A percentile compares a stretch with the other conserved stretches of the same genome.
phyloP scores from a whole-genome alignment of 2,329 filamentous ascomycete species.

The Penicillium sp. region DNA sequence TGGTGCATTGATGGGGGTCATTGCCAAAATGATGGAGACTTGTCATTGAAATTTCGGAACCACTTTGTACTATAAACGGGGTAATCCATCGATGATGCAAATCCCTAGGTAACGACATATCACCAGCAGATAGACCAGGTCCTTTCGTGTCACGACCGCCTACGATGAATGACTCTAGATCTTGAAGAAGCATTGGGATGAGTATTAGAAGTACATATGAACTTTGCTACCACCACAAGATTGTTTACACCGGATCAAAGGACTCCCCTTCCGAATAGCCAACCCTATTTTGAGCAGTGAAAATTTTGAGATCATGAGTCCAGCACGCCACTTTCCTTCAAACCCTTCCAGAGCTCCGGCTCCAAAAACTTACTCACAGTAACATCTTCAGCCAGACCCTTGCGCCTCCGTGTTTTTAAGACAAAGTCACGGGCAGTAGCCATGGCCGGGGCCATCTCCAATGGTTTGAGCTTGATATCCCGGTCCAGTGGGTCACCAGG shows the following conservation, averaged over 20 bases:
- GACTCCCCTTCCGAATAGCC: not conserved
- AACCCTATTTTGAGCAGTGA: constrained; percentile 3
- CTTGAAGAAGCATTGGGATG: constrained; percentile 10
- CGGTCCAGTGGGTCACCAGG: constrained; percentile 92
- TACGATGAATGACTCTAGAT: constrained; percentile 1
- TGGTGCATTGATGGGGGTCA: constrained; percentile 78
- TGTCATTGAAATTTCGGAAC: constrained; percentile 56
- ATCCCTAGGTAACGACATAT: not conserved
- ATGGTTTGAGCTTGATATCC: constrained; percentile 73
- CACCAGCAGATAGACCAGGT: not conserved
- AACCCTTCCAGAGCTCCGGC: constrained; percentile 82
- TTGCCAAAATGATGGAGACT: constrained; percentile 91
- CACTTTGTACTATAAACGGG: constrained; percentile 1
- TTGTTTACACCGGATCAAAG: constrained; percentile 11
- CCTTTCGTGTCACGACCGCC: constrained; percentile 1
- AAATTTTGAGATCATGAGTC: constrained; percentile 50
- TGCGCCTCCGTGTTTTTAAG: constrained; percentile 87
- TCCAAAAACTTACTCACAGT: constrained; percentile 95
- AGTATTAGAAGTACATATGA: constrained; percentile 23
- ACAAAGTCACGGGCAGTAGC: constrained; percentile 94
- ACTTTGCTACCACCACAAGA: constrained; percentile 3
- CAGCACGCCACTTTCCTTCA: constrained; percentile 85
- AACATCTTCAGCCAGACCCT: constrained; percentile 93
- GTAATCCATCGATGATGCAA: not conserved
- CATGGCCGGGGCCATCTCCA: constrained; percentile 85